A percentile compares a stretch with the other conserved stretches of the same genome.
Evolutionary conservation across 2,329 filamentous ascomycete species (phyloP).

Genomic region (Aspergillaceae sp.): DNA sequence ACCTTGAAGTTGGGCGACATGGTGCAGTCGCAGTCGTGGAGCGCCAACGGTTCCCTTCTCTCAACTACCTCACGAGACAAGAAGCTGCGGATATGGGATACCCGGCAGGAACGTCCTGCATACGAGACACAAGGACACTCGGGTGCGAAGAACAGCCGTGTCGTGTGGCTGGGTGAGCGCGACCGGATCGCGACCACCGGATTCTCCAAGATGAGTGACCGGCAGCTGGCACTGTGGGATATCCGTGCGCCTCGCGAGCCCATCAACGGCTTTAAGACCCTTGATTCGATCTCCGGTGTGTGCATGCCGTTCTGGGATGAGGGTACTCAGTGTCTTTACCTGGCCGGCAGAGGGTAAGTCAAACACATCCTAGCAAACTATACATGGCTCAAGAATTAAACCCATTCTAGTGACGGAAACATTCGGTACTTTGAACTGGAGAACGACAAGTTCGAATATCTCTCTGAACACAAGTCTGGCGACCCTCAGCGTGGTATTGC

Average conservation of each 20-base stretch:
- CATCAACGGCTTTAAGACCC: constrained; percentile 77
- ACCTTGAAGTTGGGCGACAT: constrained; percentile 82
- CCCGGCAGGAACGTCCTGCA: constrained; percentile 78
- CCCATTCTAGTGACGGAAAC: constrained; percentile 69
- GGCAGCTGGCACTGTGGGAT: constrained; percentile 94
- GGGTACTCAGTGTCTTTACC: constrained; percentile 85
- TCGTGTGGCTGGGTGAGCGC: constrained; percentile 94
- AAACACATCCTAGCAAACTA: not conserved
- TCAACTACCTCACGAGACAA: constrained; percentile 96
- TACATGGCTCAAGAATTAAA: not conserved
- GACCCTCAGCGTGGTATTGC: constrained; percentile 92
- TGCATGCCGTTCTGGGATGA: constrained; percentile 99
- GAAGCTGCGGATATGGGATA: constrained; percentile 96
- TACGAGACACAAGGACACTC: constrained; percentile 79
- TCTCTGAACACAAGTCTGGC: constrained; percentile 93
- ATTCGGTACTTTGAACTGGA: constrained; percentile 98
- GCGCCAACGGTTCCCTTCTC: constrained; percentile 73
- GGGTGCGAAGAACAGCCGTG: constrained; percentile 94
- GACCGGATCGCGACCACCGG: constrained; percentile 93
- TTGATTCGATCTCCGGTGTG: constrained; percentile 94
- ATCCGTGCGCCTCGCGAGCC: constrained; percentile 69
- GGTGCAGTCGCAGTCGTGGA: constrained; percentile 94
- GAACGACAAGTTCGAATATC: constrained; percentile 96
- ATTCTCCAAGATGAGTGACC: constrained; percentile 97
- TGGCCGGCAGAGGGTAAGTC: constrained; percentile 88